Evolutionary conservation across 768 basidiomycete genomes (phyloP), one percentile per base, ranked within the genome.

Genomic region (Lactarius akahatsu): DNA sequence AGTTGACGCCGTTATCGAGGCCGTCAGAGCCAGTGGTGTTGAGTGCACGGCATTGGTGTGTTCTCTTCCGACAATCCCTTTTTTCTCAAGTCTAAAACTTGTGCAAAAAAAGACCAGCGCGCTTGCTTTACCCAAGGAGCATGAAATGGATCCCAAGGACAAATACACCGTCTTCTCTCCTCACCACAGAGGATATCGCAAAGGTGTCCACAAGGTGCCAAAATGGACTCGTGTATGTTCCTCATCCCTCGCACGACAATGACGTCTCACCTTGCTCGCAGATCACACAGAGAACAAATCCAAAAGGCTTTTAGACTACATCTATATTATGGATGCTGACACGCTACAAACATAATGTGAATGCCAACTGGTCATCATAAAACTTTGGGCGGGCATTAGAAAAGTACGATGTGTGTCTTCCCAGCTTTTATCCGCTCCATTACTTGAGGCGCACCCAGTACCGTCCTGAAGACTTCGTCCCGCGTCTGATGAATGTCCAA

Each of bases 181-280:
- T 4, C 86, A 84, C 47, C 79, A 80, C 1, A 81, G 77, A 65
- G 90, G 92, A 7, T 99, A 96, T 77, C 81, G 96, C 54, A 98
- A 98, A 73, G 91, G 93, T 30, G 94, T 97, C 58, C 96, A 98
- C 79, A 96, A 96, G 73, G 91, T 96, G 32, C 96, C 96, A n/a
- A 96, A 97, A 74, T 98, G 90, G 86, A 97, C 96, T 59, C 83
- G 93, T 77, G 95, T 96, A 70, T 66, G 90, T 79, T 32, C 18
- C 3, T 16, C 30, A 1, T 28, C 26, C 36, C 60, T 26, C 5
- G 57, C 34, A 20, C 57, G 30, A 7, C 18, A 16, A 36, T 32
- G 15, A 60, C 56, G 8, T 16, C 32, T 18, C 34, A 47, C 68
- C 56, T 28, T n/a, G 30, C 15, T 16, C 34, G 20, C 73, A 95